Percentiles rank a stretch among this genome's conserved stretches.
Evolutionary conservation across 2,329 filamentous ascomycete genomes (phyloP).

Genomic region (Pyrenophora teres): DNA sequence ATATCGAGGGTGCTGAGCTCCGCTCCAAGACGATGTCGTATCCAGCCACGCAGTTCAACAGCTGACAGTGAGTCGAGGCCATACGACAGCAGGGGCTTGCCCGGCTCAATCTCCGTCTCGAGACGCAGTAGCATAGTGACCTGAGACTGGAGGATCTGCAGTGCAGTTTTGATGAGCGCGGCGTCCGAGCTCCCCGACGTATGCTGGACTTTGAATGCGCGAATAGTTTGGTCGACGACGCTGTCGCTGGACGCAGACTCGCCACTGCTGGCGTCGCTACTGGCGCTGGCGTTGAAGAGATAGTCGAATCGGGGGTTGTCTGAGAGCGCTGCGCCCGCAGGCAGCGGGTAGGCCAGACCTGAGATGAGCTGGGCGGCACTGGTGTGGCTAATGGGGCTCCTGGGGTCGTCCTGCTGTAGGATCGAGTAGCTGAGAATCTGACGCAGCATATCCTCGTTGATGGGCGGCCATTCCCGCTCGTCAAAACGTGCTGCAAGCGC

Average conservation of each 20-base stretch:
- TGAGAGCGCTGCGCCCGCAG: too few relatives aligned
- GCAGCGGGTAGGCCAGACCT: too few relatives aligned
- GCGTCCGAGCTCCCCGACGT: too few relatives aligned
- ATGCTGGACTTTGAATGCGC: too few relatives aligned
- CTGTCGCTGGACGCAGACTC: too few relatives aligned
- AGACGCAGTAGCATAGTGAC: neutral
- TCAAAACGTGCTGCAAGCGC: neutral
- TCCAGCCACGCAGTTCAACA: constrained; percentile 1
- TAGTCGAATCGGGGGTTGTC: too few relatives aligned
- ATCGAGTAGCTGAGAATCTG: neutral
- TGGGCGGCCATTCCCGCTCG: neutral
- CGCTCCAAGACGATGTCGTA: neutral
- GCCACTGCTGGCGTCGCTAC: too few relatives aligned
- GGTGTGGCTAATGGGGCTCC: too few relatives aligned
- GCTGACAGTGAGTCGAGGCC: neutral
- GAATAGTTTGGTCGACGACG: too few relatives aligned
- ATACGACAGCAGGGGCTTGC: neutral
- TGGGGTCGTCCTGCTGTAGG: too few relatives aligned
- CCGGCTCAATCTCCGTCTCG: neutral
- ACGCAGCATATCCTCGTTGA: neutral
- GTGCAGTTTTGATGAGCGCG: neutral
- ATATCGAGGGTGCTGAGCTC: neutral
- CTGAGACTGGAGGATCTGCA: neutral
- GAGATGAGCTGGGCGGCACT: too few relatives aligned
- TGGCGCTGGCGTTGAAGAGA: too few relatives aligned